Conservation (phyloP, 768 basidiomycete species). For the Xanthoconium stramineum region DNA sequence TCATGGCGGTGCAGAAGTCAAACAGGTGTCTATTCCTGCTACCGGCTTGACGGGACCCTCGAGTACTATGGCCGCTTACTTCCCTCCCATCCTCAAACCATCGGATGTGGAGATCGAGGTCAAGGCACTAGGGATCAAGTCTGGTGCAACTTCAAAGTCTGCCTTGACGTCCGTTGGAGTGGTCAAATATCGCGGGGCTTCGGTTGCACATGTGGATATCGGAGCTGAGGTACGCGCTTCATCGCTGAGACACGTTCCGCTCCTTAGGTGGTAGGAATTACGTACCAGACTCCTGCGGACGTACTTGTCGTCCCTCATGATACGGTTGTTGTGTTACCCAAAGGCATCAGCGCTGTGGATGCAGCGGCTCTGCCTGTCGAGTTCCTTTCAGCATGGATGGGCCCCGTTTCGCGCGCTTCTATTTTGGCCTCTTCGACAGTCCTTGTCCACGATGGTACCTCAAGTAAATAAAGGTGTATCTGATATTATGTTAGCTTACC, state of each 20-base stretch:
- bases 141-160: conserved; percentile 4
- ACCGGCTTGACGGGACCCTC: conserved; percentile 10
- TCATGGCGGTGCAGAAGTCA: conserved; percentile 23
- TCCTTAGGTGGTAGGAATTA: conserved; percentile 18
- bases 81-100: conserved; percentile 14
- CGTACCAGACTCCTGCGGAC: conserved; percentile 14
- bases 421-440: conserved; percentile 22
- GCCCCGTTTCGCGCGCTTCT: conserved; percentile 17
- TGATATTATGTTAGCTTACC: not conserved
- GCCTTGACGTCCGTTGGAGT: conserved; percentile 17
- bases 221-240: conserved; percentile 5
- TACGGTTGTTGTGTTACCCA: conserved; percentile 12
- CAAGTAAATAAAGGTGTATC: conserved; percentile 10
- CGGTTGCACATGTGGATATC: conserved; percentile 4
- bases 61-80: conserved; percentile 17
- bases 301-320: conserved; percentile 14
- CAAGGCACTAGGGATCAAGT: conserved; percentile 12
- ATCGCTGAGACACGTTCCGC: not conserved
- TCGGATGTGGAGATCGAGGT: conserved; percentile 22
- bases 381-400: conserved; percentile 28
- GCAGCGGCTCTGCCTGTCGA: conserved; percentile 21
- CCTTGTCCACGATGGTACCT: conserved; percentile 26
- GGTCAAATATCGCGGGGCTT: conserved; percentile 16
- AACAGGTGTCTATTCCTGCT: conserved; percentile 10
- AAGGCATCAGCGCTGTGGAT: conserved; percentile 12